Base-by-base conservation (phyloP, 768 basidiomycete species). In the Tulasnella sp. region DNA sequence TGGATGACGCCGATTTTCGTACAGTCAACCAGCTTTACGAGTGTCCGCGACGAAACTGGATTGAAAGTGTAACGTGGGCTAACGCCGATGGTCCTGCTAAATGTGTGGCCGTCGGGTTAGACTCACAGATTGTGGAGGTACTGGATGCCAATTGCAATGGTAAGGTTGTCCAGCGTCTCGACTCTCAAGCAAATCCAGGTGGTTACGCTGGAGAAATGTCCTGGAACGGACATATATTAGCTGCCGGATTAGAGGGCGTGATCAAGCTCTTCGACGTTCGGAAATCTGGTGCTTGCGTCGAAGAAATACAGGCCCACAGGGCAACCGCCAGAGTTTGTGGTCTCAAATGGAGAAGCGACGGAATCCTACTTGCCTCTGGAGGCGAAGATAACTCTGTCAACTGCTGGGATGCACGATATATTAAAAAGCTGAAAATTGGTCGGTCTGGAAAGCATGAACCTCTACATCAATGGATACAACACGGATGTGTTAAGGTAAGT, bases 261-360 rank as follows among this genome's bases (percentile, higher is more conserved):
- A 40, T 40, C 39, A 16, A 40, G 39, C 39, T 40, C 19, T 40
- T 40, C n/a, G 39, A 40, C 39, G 39, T 40, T n/a, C 39, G 39
- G n/a, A 40, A 25, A 10, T 25, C 39, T n/a, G 39, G 39, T 40
- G 27, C 6, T 25, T 10, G n/a, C n/a, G n/a, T 40, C 39, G 39
- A n/a, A 10, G 39, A 20, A 10, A 20, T 16, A 40, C 19, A n/a
- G 39, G 39, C 10, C 39, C 5, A 16, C 5, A n/a, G 6, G 39
- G 39, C 39, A 40, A 40, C 39, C 6, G 39, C 19, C 27, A 25
- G 39, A 16, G n/a, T 40, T 25, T 16, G 39, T 6, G 39, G 39
- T n/a, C 19, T 40, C 10, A 40, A 40, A n/a, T 40, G 39, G 39
- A 5, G 39, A 5, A 16, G 39, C 10, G 39, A 40, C 39, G 39